Conservation (phyloP, 1,284 basidiomycete species). For the Schizophyllum amplum region DNA sequence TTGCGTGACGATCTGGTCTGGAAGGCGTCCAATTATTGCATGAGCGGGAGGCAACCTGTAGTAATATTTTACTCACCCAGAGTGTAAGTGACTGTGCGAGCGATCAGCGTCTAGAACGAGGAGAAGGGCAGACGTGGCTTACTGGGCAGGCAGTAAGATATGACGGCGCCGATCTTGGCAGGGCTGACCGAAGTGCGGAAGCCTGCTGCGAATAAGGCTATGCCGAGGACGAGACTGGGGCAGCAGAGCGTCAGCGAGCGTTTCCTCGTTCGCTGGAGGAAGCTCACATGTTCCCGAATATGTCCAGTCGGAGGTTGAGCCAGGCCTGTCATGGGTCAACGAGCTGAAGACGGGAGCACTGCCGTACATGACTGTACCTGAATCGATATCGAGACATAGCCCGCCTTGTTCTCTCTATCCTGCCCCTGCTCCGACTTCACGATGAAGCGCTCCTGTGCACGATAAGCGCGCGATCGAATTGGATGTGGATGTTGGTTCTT, state of each 20-base stretch:
- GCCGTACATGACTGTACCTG: conserved; percentile 22
- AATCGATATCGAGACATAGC: conserved; percentile 61
- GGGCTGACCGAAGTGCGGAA: conserved; percentile 30
- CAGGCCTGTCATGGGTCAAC: neutral
- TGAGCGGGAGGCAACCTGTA: neutral
- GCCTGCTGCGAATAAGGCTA: conserved; percentile 60
- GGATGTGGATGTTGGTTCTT: neutral
- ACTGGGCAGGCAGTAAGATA: conserved; percentile 58
- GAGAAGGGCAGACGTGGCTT: conserved; percentile 18
- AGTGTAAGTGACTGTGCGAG: conserved; percentile 38
- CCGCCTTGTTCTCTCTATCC: conserved; percentile 72
- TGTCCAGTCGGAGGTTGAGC: neutral
- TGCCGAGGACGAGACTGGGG: conserved; percentile 65
- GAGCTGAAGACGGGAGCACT: neutral
- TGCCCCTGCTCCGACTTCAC: conserved; percentile 46
- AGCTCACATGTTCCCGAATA: neutral
- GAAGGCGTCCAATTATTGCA: conserved; percentile 4
- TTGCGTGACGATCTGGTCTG: conserved; percentile 48
- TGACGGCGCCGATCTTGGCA: conserved; percentile 50
- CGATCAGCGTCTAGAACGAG: conserved; percentile 3
- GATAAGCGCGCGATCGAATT: neutral
- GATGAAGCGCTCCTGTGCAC: conserved; percentile 35
- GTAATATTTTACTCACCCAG: conserved; percentile 36
- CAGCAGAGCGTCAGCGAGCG: conserved; percentile 54
- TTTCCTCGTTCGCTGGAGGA: conserved; percentile 15